Evolutionary conservation across 371 early-diverging fungal species (phyloP).

Genomic region (Conidiobolus incongruus): DNA sequence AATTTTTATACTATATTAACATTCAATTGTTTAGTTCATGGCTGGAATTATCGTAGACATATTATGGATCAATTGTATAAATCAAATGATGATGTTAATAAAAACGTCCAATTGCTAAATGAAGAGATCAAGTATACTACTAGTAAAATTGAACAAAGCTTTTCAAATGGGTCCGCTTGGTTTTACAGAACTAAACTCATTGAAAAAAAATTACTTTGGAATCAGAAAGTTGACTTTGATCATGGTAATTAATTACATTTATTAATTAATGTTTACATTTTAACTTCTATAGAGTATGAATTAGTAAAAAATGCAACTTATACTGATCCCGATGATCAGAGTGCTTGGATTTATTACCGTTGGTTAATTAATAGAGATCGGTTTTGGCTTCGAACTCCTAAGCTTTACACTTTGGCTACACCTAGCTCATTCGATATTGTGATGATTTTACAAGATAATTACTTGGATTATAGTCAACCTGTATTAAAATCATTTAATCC

Average conservation of each 20-base stretch:
- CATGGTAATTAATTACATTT: background rate
- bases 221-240: constrained; percentile 15
- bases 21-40: constrained; percentile 37
- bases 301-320: constrained; percentile 69
- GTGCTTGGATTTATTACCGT: constrained; percentile 67
- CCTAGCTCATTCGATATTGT: no score
- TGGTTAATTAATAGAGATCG: no score
- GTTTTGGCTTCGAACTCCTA: no score
- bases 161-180: constrained; percentile 95
- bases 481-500: no score
- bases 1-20: no score
- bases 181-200: constrained; percentile 72
- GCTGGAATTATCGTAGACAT: constrained; percentile 82
- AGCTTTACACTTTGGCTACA: no score
- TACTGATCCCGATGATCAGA: constrained; percentile 92
- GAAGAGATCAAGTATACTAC: constrained; percentile 68
- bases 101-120: constrained; percentile 9
- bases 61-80: constrained; percentile 28
- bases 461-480: no score
- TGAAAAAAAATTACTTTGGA: constrained; percentile 20
- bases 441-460: no score
- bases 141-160: constrained; percentile 63
- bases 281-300: constrained; percentile 36
- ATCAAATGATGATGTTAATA: constrained; percentile 6
- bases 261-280: constrained; percentile 3